Evolutionary conservation across 192 early-diverging fungal species (phyloP).

Genomic region (Podila epicladia): DNA sequence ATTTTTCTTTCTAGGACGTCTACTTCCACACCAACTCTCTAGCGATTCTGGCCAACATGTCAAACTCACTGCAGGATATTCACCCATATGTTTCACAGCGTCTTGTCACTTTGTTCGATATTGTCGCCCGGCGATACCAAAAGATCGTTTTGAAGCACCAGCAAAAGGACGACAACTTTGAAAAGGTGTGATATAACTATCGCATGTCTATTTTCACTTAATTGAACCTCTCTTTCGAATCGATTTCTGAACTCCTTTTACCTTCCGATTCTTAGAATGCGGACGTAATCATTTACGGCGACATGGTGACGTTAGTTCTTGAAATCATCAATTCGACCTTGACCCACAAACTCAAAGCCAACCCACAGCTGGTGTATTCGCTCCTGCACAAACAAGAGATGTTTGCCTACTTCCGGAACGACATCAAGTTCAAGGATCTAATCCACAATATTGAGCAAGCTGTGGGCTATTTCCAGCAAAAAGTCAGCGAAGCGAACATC

Average conservation of each 20-base stretch:
- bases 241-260: neutral
- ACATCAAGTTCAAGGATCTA: conserved; percentile 62
- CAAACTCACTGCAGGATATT: conserved; percentile 64
- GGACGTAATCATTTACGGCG: conserved; percentile 70
- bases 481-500: conserved; percentile 70
- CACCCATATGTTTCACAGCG: conserved; percentile 76
- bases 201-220: neutral
- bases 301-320: conserved; percentile 71
- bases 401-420: conserved; percentile 64
- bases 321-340: conserved; percentile 79
- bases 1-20: conserved; percentile 59
- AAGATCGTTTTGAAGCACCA: conserved; percentile 55
- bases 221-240: neutral
- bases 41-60: conserved; percentile 75
- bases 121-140: conserved; percentile 72
- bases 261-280: conserved; percentile 12
- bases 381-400: conserved; percentile 73
- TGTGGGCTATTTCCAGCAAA: conserved; percentile 69
- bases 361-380: conserved; percentile 76
- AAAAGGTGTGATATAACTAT: conserved; percentile 35
- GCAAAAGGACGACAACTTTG: conserved; percentile 41
- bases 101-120: conserved; percentile 74
- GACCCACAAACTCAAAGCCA: conserved; percentile 67
- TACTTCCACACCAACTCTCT: conserved; percentile 74
- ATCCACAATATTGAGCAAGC: conserved; percentile 75